Conservation (phyloP, 2,329 filamentous ascomycete species). For the Alternaria solani region DNA sequence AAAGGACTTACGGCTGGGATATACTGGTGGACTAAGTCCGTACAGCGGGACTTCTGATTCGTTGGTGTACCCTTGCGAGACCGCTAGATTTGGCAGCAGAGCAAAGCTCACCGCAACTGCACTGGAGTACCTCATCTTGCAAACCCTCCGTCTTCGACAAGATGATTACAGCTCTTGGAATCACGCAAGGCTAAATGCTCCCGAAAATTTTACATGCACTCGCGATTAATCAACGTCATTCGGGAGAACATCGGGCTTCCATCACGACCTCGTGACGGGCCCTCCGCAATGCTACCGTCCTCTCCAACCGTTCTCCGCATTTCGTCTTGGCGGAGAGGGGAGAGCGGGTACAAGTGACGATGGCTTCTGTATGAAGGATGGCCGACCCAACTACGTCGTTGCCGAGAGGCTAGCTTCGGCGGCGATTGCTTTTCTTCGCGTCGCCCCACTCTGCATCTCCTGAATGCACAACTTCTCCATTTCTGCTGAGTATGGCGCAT, state of each 20-base stretch:
- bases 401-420: neutral
- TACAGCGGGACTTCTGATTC: slow-evolving; percentile 41
- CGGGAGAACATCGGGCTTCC: neutral
- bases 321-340: slow-evolving; percentile 26
- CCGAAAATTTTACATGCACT: neutral
- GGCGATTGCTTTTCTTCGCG: neutral
- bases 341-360: slow-evolving; percentile 7
- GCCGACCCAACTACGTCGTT: neutral
- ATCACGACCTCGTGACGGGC: slow-evolving; percentile 20
- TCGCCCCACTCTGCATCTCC: neutral
- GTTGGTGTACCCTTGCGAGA: slow-evolving; percentile 34
- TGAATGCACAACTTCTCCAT: neutral
- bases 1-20: slow-evolving; percentile 38
- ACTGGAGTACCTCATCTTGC: slow-evolving; percentile 16
- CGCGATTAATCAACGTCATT: slow-evolving; percentile 10
- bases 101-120: slow-evolving; percentile 12
- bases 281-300: slow-evolving; percentile 13
- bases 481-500: neutral
- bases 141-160: neutral
- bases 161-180: neutral
- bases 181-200: neutral
- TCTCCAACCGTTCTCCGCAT: slow-evolving; percentile 24
- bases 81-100: slow-evolving; percentile 15
- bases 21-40: slow-evolving; percentile 40
- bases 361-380: neutral